Evolutionary conservation across 108 stramenopile genomes (phyloP).

Genomic region (Stephanodiscus minutulus): DNA sequence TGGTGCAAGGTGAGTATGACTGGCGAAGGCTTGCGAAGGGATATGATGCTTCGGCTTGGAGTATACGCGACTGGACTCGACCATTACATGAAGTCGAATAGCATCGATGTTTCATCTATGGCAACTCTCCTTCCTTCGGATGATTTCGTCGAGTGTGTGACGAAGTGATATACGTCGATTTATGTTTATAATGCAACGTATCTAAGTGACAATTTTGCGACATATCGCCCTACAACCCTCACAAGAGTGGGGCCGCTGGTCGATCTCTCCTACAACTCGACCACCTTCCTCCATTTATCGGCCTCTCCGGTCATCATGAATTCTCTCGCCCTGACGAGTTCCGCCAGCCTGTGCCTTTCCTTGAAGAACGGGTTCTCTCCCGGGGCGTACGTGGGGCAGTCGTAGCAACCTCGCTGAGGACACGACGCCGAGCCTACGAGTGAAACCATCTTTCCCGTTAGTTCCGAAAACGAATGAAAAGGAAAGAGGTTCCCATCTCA

Average conservation of each 20-base stretch:
- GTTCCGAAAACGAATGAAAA: background rate
- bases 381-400: conserved; percentile 70
- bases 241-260: background rate
- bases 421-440: conserved; percentile 46
- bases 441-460: no score
- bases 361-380: conserved; percentile 79
- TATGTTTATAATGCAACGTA: no score
- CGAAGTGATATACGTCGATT: background rate
- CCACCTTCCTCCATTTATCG: conserved; percentile 60
- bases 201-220: no score
- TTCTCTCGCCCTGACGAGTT: conserved; percentile 63
- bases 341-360: conserved; percentile 44
- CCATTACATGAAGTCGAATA: background rate
- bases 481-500: no score
- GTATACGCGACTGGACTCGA: background rate
- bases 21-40: background rate
- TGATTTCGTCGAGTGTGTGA: background rate
- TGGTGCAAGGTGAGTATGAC: background rate
- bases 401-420: conserved; percentile 79
- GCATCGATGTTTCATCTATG: background rate
- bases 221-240: no score
- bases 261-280: conserved; percentile 54
- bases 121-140: background rate
- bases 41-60: background rate
- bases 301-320: conserved; percentile 71